These are phyloP conservation scores for Neurospora sp. DNA, from an alignment of 2,329 filamentous ascomycete species.

Conservation along the genomic window DNA sequence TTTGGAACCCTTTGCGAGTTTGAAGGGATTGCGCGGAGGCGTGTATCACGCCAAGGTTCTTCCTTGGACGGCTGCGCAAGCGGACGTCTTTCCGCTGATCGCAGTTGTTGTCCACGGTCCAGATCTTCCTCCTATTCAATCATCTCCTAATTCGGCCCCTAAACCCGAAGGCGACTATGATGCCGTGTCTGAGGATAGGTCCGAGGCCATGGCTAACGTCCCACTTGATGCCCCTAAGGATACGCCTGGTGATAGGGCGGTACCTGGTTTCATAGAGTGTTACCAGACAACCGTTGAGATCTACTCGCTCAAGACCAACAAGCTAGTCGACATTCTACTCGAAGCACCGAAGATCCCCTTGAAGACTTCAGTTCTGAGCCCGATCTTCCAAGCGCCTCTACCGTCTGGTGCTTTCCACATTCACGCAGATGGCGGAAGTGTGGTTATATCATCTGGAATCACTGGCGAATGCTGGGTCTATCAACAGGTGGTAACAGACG, in stretches of 20 bases:
- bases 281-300: conserved; percentile 87
- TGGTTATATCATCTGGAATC: conserved; percentile 66
- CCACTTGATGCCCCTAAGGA: conserved; percentile 26
- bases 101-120: conserved; percentile 75
- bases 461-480: conserved; percentile 86
- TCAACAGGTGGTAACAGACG: conserved; percentile 36
- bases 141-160: background rate
- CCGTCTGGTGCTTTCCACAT: conserved; percentile 66
- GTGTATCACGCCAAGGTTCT: conserved; percentile 77
- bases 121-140: conserved; percentile 35
- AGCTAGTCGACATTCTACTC: conserved; percentile 62
- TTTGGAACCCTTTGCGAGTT: conserved; percentile 55
- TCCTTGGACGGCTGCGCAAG: conserved; percentile 49
- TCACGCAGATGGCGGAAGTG: conserved; percentile 58
- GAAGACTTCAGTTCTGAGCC: conserved; percentile 47
- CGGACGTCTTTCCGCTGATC: conserved; percentile 58
- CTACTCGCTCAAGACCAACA: conserved; percentile 71
- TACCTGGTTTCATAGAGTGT: conserved; percentile 34
- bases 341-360: conserved; percentile 54
- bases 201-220: conserved; percentile 30
- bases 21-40: conserved; percentile 69
- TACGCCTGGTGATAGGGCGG: conserved; percentile 26
- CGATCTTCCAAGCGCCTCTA: conserved; percentile 56
- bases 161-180: conserved; percentile 26
- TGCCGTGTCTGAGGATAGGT: conserved; percentile 27